Evolutionary conservation across 257 asterid genomes (phyloP).

Genomic region (Sherardia arvensis): DNA sequence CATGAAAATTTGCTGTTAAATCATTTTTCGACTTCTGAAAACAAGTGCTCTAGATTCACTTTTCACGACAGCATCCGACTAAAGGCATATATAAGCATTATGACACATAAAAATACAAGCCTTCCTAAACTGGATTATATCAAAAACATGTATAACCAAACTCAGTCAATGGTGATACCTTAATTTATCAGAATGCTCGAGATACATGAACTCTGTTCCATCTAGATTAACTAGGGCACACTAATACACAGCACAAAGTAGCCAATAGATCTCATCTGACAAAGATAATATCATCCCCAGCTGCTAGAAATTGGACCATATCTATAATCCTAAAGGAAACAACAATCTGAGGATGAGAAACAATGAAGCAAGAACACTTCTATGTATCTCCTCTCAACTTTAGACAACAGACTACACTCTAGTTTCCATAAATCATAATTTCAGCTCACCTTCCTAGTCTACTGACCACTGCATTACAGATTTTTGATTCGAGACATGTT

Average conservation of each 20-base stretch:
- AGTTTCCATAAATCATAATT: neutral
- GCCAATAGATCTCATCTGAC: slow-evolving; percentile 3
- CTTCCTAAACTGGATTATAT: neutral
- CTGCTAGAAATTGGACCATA: slow-evolving; percentile 5
- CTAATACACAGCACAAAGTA: slow-evolving; percentile 5
- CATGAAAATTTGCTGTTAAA: neutral
- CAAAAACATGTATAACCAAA: neutral
- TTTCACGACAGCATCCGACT: neutral
- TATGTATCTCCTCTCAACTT: slow-evolving; percentile 5
- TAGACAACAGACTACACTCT: neutral
- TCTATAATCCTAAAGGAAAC: neutral
- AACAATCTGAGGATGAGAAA: neutral
- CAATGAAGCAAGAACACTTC: slow-evolving; percentile 15
- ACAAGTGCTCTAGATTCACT: neutral
- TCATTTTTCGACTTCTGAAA: neutral
- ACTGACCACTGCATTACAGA: slow-evolving; percentile 48
- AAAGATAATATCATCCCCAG: slow-evolving; percentile 4
- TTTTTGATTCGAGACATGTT: slow-evolving; percentile 24
- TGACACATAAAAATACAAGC: neutral
- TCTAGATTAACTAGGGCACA: slow-evolving; percentile 5
- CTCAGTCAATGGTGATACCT: neutral
- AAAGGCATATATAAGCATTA: neutral
- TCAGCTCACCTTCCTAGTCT: slow-evolving; percentile 50
- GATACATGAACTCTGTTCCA: slow-evolving; percentile 2
- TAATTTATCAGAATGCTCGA: neutral